Conservation (phyloP, 805 yeast species). For the Candida taoyuanica region DNA sequence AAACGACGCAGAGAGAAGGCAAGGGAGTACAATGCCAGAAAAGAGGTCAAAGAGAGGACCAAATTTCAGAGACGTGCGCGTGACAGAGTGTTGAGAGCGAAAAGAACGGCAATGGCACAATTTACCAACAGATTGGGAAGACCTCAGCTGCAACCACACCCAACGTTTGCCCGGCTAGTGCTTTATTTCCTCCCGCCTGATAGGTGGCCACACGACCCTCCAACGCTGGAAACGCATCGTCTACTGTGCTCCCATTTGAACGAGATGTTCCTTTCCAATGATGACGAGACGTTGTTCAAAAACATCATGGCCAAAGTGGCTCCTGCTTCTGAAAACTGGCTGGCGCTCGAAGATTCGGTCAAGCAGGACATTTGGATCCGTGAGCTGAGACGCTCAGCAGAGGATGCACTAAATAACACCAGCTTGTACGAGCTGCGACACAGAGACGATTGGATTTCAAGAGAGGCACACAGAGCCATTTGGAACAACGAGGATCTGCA, state of each 20-base stretch:
- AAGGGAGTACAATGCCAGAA: slow-evolving; percentile 41
- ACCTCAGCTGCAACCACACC: slow-evolving; percentile 38
- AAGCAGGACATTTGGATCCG: slow-evolving; percentile 40
- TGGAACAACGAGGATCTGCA: slow-evolving; percentile 8
- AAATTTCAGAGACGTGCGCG: slow-evolving; percentile 40
- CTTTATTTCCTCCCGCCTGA: slow-evolving; percentile 41
- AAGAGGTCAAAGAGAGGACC: slow-evolving; percentile 44
- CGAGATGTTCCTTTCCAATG: slow-evolving; percentile 19
- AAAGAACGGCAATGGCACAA: slow-evolving; percentile 30
- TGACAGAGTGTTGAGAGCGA: slow-evolving; percentile 39
- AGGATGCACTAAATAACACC: slow-evolving; percentile 37
- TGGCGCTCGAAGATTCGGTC: slow-evolving; percentile 29
- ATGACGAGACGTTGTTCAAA: slow-evolving; percentile 17
- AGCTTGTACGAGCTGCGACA: slow-evolving; percentile 41
- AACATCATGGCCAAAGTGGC: slow-evolving; percentile 35
- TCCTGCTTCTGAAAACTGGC: slow-evolving; percentile 45
- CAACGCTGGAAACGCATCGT: slow-evolving; percentile 41
- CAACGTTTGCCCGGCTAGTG: slow-evolving; percentile 47
- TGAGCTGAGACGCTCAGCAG: slow-evolving; percentile 41
- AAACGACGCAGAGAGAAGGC: slow-evolving; percentile 39
- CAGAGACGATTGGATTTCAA: slow-evolving; percentile 37
- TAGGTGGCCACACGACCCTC: slow-evolving; percentile 51
- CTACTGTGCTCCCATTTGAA: slow-evolving; percentile 28
- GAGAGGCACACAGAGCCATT: slow-evolving; percentile 22
- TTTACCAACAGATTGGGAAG: slow-evolving; percentile 35